phyloP scores from a whole-genome alignment of 306 rosid species.

The Crataegus laevigata region DNA sequence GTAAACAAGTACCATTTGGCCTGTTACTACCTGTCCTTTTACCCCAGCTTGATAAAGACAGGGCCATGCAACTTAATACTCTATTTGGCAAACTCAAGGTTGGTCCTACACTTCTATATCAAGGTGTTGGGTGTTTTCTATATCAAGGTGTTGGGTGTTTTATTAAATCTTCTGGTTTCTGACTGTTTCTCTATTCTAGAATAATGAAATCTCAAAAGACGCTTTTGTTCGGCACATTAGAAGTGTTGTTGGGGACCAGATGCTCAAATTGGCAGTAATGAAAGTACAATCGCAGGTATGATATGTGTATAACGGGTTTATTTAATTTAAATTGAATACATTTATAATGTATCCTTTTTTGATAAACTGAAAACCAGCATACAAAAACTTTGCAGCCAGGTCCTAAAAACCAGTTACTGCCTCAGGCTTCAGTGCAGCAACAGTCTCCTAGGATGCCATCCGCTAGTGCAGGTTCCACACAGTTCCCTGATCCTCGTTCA shows the following conservation, averaged over 20 bases:
- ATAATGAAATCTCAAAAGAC: constrained; percentile 76
- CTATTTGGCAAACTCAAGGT: constrained; percentile 72
- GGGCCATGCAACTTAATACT: constrained; percentile 74
- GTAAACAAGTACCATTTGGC: constrained; percentile 79
- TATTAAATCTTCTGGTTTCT: constrained; percentile 21
- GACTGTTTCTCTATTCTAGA: constrained; percentile 37
- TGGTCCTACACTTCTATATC: constrained; percentile 9
- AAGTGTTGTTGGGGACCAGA: constrained; percentile 80
- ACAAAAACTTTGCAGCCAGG: constrained; percentile 10
- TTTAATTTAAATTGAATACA: not conserved
- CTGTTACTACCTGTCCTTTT: constrained; percentile 61
- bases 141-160: constrained; percentile 2
- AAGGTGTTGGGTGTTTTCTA: constrained; percentile 5
- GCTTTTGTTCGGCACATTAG: constrained; percentile 68
- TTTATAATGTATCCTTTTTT: not conserved
- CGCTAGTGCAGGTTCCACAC: constrained; percentile 42
- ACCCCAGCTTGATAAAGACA: constrained; percentile 80
- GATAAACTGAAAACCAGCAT: not conserved
- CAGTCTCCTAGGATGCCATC: constrained; percentile 57
- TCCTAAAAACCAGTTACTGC: constrained; percentile 23
- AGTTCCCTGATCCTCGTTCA: constrained; percentile 63
- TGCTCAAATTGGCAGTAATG: constrained; percentile 69
- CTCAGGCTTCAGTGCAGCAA: constrained; percentile 50
- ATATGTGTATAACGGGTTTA: constrained; percentile 25
- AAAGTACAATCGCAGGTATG: constrained; percentile 69